phyloP scores from a whole-genome alignment of 257 asterid species.

The Oldenlandia corymbosa region DNA sequence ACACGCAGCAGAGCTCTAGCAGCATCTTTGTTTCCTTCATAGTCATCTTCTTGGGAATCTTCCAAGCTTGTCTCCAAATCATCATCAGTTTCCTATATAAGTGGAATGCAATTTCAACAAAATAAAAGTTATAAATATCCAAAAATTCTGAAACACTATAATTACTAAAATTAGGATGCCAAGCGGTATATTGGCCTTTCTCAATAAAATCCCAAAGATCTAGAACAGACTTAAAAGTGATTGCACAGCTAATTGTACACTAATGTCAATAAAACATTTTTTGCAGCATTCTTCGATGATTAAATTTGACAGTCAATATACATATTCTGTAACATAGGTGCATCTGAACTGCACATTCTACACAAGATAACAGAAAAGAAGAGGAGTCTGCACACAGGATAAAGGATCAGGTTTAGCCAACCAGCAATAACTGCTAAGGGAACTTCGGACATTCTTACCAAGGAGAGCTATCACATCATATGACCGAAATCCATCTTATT shows the following conservation, averaged over 20 bases:
- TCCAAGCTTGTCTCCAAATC: slow-evolving; percentile 67
- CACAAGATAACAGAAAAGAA: not conserved
- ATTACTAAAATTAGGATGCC: not conserved
- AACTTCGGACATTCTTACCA: not conserved
- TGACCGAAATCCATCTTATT: not conserved
- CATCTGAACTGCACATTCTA: not conserved
- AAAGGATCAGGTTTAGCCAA: not conserved
- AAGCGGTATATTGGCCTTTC: not conserved
- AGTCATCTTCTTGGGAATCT: slow-evolving; percentile 62
- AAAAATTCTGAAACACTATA: not conserved
- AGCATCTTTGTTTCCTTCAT: slow-evolving; percentile 94
- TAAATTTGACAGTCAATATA: too few species aligned
- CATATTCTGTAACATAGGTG: not conserved
- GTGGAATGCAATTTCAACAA: not conserved
- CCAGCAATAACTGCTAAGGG: not conserved
- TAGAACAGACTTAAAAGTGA: too few species aligned
- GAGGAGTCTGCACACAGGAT: not conserved
- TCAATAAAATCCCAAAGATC: not conserved
- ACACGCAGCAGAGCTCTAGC: slow-evolving; percentile 98
- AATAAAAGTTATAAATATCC: not conserved
- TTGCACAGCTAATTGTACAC: too few species aligned
- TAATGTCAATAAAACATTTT: too few species aligned
- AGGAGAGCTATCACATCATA: not conserved
- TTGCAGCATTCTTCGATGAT: too few species aligned
- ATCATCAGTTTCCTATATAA: slow-evolving; percentile 62